Evolutionary conservation across 768 basidiomycete genomes (phyloP).

Genomic region (Rhodosporidiobolus odoratus): DNA sequence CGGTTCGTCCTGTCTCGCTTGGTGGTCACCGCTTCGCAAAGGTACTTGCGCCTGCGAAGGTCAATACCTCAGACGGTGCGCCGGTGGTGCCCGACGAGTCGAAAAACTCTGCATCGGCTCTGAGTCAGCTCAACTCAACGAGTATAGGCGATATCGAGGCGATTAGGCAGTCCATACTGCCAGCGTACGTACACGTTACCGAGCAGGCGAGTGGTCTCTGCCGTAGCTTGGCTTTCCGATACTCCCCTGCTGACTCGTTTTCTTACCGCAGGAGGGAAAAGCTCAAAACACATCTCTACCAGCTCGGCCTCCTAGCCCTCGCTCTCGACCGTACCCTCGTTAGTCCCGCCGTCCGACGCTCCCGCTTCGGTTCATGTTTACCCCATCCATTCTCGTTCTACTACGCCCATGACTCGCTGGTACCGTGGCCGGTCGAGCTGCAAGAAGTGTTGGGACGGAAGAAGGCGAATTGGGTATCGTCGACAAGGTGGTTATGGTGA

Average conservation of each 20-base stretch:
- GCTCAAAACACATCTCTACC: constrained; percentile 48
- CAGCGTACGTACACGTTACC: too few species aligned
- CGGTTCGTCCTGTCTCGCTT: too few species aligned
- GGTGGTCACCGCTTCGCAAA: too few species aligned
- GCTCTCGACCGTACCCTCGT: constrained; percentile 56
- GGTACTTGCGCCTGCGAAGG: too few species aligned
- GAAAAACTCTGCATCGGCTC: too few species aligned
- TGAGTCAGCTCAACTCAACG: too few species aligned
- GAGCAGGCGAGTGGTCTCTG: too few species aligned
- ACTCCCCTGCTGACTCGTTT: background rate
- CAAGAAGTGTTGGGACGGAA: constrained; percentile 11
- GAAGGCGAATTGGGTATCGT: constrained; percentile 53
- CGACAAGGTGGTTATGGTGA: constrained; percentile 56
- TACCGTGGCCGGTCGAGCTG: constrained; percentile 25
- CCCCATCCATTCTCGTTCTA: constrained; percentile 53
- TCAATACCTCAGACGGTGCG: too few species aligned
- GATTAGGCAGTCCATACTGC: too few species aligned
- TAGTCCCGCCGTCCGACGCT: constrained; percentile 57
- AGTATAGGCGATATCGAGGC: too few species aligned
- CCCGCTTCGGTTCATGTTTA: constrained; percentile 54
- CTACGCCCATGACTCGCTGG: constrained; percentile 48
- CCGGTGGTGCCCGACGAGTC: too few species aligned
- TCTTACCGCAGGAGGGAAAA: background rate
- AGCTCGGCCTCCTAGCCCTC: constrained; percentile 52
- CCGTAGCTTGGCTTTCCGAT: background rate